phyloP scores from a whole-genome alignment of 768 basidiomycete species.

The Russula ochroleuca region DNA sequence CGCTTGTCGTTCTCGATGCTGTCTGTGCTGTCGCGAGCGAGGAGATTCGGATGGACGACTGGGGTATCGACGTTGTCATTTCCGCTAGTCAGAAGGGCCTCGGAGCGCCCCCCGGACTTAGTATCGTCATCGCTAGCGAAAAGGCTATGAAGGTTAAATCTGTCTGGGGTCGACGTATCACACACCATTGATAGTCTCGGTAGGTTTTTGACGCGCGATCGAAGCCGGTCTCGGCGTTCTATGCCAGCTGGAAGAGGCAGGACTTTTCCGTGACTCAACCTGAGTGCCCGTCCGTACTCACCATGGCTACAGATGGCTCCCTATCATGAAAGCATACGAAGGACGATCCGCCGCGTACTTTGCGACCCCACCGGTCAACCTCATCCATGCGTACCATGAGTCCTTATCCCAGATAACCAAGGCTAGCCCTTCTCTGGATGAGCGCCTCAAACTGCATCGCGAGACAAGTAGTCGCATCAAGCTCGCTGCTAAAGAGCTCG shows the following conservation, averaged over 20 bases:
- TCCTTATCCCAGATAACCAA: conserved; percentile 71
- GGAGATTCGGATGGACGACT: conserved; percentile 90
- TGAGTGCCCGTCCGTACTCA: background rate
- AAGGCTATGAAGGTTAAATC: conserved; percentile 61
- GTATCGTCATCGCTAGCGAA: conserved; percentile 77
- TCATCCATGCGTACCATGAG: conserved; percentile 87
- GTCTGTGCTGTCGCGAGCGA: conserved; percentile 96
- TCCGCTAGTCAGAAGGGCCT: conserved; percentile 91
- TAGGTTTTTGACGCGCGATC: conserved; percentile 59
- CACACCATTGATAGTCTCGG: conserved; percentile 1
- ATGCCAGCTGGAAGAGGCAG: conserved; percentile 84
- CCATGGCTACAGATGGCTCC: conserved; percentile 60
- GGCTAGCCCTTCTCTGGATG: conserved; percentile 58
- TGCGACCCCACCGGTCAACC: conserved; percentile 92
- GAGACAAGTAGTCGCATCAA: conserved; percentile 67
- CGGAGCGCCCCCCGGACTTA: conserved; percentile 88
- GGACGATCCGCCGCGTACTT: conserved; percentile 79
- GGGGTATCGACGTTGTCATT: conserved; percentile 87
- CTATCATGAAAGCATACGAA: conserved; percentile 94
- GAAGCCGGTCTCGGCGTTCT: conserved; percentile 70
- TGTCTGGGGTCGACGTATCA: background rate
- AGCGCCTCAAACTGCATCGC: conserved; percentile 74
- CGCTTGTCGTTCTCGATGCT: conserved; percentile 84
- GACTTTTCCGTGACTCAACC: conserved; percentile 24
- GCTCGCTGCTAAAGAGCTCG: conserved; percentile 56